phyloP scores from a whole-genome alignment of 257 asterid genomes.

The Salvia miltiorrhiza region DNA sequence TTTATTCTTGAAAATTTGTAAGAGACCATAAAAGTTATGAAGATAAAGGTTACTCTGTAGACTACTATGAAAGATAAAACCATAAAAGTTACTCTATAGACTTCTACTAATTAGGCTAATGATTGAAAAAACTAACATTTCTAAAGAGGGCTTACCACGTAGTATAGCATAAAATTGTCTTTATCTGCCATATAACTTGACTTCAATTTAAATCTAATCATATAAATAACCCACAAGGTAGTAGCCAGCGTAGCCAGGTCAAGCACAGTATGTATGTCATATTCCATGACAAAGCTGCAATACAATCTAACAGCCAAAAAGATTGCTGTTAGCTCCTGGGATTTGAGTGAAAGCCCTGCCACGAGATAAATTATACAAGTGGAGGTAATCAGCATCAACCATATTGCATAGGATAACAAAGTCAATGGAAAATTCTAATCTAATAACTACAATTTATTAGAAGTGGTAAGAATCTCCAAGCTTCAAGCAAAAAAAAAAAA shows the following conservation, averaged over 20 bases:
- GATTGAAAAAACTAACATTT: background rate
- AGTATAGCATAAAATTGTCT: conserved; percentile 69
- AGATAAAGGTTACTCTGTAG: background rate
- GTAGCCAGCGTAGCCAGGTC: conserved; percentile 87
- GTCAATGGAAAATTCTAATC: background rate
- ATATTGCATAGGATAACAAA: background rate
- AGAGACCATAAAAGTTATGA: background rate
- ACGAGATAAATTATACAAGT: conserved; percentile 1
- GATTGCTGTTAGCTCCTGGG: conserved; percentile 92
- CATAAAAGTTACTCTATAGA: background rate
- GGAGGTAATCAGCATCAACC: conserved; percentile 18
- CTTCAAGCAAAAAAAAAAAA: conserved; percentile 14
- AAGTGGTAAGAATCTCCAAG: background rate
- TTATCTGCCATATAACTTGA: conserved; percentile 91
- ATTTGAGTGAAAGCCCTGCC: conserved; percentile 87
- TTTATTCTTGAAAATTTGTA: background rate
- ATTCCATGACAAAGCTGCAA: conserved; percentile 96
- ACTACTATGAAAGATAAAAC: too few relatives aligned
- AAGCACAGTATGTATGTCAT: conserved; percentile 90
- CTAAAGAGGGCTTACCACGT: conserved; percentile 57
- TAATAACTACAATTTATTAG: background rate
- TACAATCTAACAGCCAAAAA: conserved; percentile 91
- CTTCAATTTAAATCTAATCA: conserved; percentile 65
- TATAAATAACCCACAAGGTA: conserved; percentile 91
- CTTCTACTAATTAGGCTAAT: background rate